Evolutionary conservation across 805 yeast genomes (phyloP), one percentile per base, ranked within the genome.

Genomic region (Ogataea neopini): DNA sequence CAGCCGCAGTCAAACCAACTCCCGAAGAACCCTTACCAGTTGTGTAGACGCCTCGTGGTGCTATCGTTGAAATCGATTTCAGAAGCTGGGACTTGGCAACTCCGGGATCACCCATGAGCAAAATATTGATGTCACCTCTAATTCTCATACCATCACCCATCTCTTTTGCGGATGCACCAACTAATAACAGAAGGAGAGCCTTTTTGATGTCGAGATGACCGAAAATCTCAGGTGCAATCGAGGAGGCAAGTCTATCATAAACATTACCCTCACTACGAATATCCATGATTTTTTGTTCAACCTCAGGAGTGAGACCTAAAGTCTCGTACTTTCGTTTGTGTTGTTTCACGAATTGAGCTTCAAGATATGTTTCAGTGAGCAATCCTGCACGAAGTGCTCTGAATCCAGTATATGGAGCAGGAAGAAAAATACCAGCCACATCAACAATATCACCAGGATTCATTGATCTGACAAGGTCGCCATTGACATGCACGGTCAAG

Each of bases 101-200:
- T 75, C 99, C 99, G 35, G 99, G 99, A 64, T 94, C 99, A 59
- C 99, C 99, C 97, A 94, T 92, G 44, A 94, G 76, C 71, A 97
- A 86, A 46, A 94, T 80, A 63, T 94, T 94, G 58, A 94, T 88
- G 66, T 94, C 99, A 61, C 99, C 99, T 74, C 99, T 84, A 61
- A 94, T 94, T 62, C 86, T 83, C 88, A 94, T 83, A 56, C 99
- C 99, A 70, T 94, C 99, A 38, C 96, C 96, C 58, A 92, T 82
- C 61, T 83, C 88, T 66, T 94, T 94, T 41, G 96, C 87, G 37
- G 91, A 97, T 61, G 99, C 99, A 43, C 99, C 97, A 54, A 94
- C 89, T 38, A 94, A 74, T 51, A 94, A 74, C 49, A 94, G 69
- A 35, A 94, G 71, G 50, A 94, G 71, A 5, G 97, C 91, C 69